Base-by-base conservation (phyloP, 2,329 filamentous ascomycete genomes). In the Penicillium sp. region DNA sequence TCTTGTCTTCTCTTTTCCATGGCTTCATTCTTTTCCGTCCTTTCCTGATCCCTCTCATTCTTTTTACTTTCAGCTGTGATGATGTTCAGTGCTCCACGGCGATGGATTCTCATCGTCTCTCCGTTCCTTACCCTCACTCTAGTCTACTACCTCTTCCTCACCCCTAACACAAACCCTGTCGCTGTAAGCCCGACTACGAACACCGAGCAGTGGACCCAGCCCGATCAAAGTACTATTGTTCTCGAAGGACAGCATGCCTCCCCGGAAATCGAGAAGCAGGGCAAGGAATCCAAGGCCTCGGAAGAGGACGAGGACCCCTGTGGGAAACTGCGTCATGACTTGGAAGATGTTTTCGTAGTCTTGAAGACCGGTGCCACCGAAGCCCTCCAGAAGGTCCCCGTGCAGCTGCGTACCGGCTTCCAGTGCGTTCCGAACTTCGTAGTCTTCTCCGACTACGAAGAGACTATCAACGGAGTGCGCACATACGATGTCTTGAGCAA, bases 331-430 rank as follows among this genome's bases (percentile, higher is more conserved):
- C 46, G 46, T 6, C 56, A 42, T 4, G 46, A 52, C 10, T 54
- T 63, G 41, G 52, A 63, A n/a, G 51, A 63, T 32, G 42, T 63
- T 13, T 51, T 62, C 29, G 58, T 63, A 2, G 46, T 63, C 9
- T 13, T 64, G 27, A 64, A 62, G 36, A 64, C 62, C 0, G 61
- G 62, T 5, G 59, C 59, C 3, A 64, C 61, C 3, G 62, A 63
- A 46, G 53, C 61, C 9, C 53, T 55, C 4, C 43, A 62, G 10
- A 64, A 63, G 35, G 44, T 63, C 2, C 61, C 61, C 11, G 44
- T 62, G 6, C 62, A 63, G 36, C 28, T 64, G n/a, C 50, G 52
- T 26, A 64, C 62, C 6, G 59, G 55, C 3, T 55, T 64, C 4
- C 47, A 56, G 44, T 63, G 60, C 44, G 51, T 63, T 16, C 61